A percentile compares a stretch with the other conserved stretches of the same genome.
Evolutionary conservation across 169 alveolate species (phyloP).

Genomic region (Plasmodium gaboni): DNA sequence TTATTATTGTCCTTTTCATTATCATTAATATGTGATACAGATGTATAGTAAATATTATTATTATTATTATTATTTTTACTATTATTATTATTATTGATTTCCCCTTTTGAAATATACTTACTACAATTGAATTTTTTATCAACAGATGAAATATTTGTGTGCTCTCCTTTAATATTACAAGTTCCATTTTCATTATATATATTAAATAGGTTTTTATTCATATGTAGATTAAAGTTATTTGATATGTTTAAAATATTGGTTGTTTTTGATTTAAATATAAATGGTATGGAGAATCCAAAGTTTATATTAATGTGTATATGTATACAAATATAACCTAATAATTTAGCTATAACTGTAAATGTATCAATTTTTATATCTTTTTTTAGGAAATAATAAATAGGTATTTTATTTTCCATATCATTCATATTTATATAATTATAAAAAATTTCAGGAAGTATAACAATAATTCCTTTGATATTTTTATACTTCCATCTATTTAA

Average conservation of each 20-base stretch:
- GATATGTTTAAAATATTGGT: slow-evolving; percentile 37
- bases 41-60: neutral
- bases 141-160: neutral
- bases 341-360: slow-evolving; percentile 55
- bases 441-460: slow-evolving; percentile 57
- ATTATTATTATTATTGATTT: neutral
- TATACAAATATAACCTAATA: slow-evolving; percentile 60
- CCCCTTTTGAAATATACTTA: neutral
- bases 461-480: slow-evolving; percentile 49
- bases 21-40: neutral
- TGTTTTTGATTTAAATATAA: slow-evolving; percentile 35
- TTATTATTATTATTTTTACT: neutral
- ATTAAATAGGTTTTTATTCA: neutral
- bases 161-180: neutral
- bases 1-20: neutral
- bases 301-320: slow-evolving; percentile 55
- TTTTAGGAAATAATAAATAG: slow-evolving; percentile 36
- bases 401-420: slow-evolving; percentile 24
- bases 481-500: slow-evolving; percentile 35
- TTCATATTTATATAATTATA: slow-evolving; percentile 46
- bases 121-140: neutral
- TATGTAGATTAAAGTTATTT: slow-evolving; percentile 14
- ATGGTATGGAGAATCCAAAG: slow-evolving; percentile 63
- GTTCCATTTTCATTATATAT: neutral
- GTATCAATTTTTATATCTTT: slow-evolving; percentile 55